Evolutionary conservation across 805 yeast genomes (phyloP), one percentile per base, ranked within the genome.

Genomic region (Maudiozyma pseudohumilis): DNA sequence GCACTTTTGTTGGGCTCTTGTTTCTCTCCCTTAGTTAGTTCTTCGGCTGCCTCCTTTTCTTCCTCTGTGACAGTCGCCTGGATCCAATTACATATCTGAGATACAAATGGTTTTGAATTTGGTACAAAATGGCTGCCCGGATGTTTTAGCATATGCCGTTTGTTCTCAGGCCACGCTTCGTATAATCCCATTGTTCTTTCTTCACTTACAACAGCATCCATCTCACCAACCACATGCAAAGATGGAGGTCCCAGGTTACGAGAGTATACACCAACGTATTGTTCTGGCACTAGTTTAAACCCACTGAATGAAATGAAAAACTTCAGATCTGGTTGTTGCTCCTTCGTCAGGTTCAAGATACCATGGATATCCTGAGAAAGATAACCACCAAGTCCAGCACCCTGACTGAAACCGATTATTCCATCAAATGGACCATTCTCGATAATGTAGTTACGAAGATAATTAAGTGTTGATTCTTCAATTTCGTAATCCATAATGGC

Each of bases 111-210:
- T 40, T 80, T 82, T 4, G 85, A 74, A 53, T 83, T 85, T n/a
- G 98, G 98, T 27, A 89, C 94, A 53, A 80, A 89, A 55, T 89
- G 98, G 1, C 96, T 96, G 36, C 97, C 97, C 4, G 96, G 94
- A 54, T 89, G 98, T 44, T 72, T 79, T 40, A 87, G 48, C 32
- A 69, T 32, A 0, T 64, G 66, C 16, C 83, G 60, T 15, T 59
- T 57, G 3, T 49, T 52, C 15, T 60, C 65, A 23, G 60, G 62
- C 43, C 72, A 72, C 13, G 66, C 63, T 8, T 75, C 70, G 44
- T 66, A 77, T n/a, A 89, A 64, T 3, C 63, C 57, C 59, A 71
- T 55, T 0, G 80, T 69, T 46, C 94, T 67, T 30, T 75, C 79
- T 35, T 80, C 87, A 2, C 77, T 70, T 1, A 92, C 95, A 10